Base-by-base conservation (phyloP, 2,329 filamentous ascomycete genomes). In the Talaromyces sp. region DNA sequence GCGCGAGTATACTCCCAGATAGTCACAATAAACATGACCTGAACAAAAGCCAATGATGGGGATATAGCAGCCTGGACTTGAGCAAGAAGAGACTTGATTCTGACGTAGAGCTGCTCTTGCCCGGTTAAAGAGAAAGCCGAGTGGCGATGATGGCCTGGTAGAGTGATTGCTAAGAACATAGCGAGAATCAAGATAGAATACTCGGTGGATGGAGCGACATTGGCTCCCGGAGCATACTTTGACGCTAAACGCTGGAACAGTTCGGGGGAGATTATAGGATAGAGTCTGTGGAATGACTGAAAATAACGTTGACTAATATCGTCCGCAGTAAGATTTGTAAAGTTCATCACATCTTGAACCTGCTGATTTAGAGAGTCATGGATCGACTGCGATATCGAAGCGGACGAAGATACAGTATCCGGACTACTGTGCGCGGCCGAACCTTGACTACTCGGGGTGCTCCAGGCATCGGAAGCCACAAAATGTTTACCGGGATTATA, bases 401-500 rank as follows among this genome's bases (percentile, higher is more conserved):
- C 19, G 8, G 24, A 31, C 37, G 37, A n/a, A 27, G 37, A n/a
- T 45, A 33, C n/a, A 11, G 19, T 45, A 39, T 43, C 24, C 24
- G 48, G 60, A 16, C 16, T 45, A 9, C 31, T 39, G n/a, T 47
- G 19, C 14, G 7, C 43, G 27, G 37, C 41, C 41, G 24, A 45
- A 0, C 3, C 10, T 45, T 41, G 37, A 60, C 31, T 45, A 35
- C 9, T 33, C n/a, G 33, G 48, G 33, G 45, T 27, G 45, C 43
- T 52, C 37, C 31, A 54, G 48, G 48, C 31, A 27, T 41, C 48
- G 24, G 48, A 37, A 33, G 59, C 59, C 35, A 65, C 60, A 50
- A 65, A 65, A 35, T 62, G 52, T 27, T 48, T 58, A 10, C 64
- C 64, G 9, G 64, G 64, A 35, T 65, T 65, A 52, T 65, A 65